Conservation (phyloP, 2,329 filamentous ascomycete genomes). For the Verticillium tricorpus region DNA sequence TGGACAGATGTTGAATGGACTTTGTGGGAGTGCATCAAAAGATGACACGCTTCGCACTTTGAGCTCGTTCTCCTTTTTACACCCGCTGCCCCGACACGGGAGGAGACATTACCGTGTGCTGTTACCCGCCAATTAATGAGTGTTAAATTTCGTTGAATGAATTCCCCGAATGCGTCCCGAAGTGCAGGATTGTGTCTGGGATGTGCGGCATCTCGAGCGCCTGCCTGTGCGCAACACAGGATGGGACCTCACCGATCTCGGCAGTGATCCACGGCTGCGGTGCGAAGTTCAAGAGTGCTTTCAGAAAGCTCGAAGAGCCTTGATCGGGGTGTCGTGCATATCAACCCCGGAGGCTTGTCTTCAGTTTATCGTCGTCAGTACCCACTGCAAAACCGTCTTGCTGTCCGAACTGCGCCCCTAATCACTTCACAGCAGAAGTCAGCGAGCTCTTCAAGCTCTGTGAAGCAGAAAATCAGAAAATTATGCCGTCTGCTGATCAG, state of each 20-base stretch:
- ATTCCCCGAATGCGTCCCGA: no score
- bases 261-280: no score
- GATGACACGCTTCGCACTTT: slow-evolving; percentile 11
- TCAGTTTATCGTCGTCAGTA: not conserved
- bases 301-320: slow-evolving; percentile 5
- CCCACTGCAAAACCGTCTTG: not conserved
- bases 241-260: no score
- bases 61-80: slow-evolving; percentile 13
- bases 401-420: not conserved
- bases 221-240: no score
- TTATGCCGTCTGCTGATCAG: not conserved
- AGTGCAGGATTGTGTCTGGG: no score
- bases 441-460: not conserved
- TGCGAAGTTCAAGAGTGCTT: slow-evolving; percentile 1
- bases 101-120: slow-evolving; percentile 13
- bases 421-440: not conserved
- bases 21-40: slow-evolving; percentile 11
- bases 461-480: not conserved
- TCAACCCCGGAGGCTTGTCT: no score
- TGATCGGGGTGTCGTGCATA: not conserved
- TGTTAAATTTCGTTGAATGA: no score
- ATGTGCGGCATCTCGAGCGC: no score
- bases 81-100: slow-evolving; percentile 8
- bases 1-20: slow-evolving; percentile 8
- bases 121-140: slow-evolving; percentile 3